A percentile compares a stretch with the other conserved stretches of the same genome.
Conservation (phyloP, 2,329 filamentous ascomycete species). For the Colletotrichum ledebouriae region DNA sequence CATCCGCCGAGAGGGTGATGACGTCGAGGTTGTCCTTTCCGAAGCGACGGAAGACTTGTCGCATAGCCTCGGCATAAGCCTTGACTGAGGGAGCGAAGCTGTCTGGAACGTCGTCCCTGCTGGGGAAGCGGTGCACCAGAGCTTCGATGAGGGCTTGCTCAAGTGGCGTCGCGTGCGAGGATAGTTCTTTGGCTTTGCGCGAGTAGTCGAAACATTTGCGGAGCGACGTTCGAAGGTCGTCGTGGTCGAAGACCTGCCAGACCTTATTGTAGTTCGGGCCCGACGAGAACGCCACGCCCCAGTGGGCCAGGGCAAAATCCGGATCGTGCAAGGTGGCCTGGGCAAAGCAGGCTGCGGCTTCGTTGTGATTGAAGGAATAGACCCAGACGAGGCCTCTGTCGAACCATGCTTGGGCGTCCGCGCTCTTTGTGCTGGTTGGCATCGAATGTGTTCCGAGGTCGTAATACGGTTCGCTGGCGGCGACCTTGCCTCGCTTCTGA, state of each 20-base stretch:
- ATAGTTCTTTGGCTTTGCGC: conserved; percentile 30
- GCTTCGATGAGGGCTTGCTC: conserved; percentile 43
- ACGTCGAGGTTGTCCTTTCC: conserved; percentile 40
- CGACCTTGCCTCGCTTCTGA: background rate
- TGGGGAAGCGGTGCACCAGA: conserved; percentile 39
- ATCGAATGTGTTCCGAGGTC: conserved; percentile 63
- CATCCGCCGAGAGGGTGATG: conserved; percentile 43
- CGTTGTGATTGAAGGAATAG: conserved; percentile 73
- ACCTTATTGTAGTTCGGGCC: conserved; percentile 65
- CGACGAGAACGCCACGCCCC: conserved; percentile 67
- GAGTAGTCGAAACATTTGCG: conserved; percentile 23
- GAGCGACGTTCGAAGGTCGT: conserved; percentile 39
- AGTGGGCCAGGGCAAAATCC: conserved; percentile 62
- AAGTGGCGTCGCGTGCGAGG: conserved; percentile 6
- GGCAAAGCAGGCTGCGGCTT: conserved; percentile 64
- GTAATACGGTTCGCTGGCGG: conserved; percentile 36
- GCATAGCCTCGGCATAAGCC: conserved; percentile 45
- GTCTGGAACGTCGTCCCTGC: conserved; percentile 9
- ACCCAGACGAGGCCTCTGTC: conserved; percentile 69
- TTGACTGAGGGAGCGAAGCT: conserved; percentile 24
- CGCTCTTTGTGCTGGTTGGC: conserved; percentile 58
- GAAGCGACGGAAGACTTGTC: conserved; percentile 32
- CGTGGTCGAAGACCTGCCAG: conserved; percentile 44
- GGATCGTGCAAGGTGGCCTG: conserved; percentile 59
- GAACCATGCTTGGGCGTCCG: conserved; percentile 67